Evolutionary conservation across 1,139 yeast species (phyloP).

Genomic region (Lodderomyces parapsilosis): DNA sequence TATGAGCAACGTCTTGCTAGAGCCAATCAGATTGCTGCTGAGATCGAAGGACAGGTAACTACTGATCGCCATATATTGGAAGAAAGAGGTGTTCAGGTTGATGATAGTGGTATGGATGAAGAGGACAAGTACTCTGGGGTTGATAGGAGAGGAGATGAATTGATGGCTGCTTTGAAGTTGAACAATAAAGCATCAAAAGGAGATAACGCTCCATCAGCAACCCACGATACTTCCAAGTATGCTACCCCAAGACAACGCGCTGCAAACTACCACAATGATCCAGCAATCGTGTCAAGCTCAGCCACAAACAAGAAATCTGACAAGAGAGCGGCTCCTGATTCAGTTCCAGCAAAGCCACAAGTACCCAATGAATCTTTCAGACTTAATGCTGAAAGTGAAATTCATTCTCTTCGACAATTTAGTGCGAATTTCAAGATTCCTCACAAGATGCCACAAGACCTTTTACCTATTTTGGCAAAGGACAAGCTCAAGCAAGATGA

Average conservation of each 20-base stretch:
- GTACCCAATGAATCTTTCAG: slow-evolving; percentile 41
- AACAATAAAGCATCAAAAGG: not conserved
- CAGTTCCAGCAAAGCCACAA: slow-evolving; percentile 37
- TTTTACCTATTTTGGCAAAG: slow-evolving; percentile 72
- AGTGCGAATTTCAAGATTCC: slow-evolving; percentile 82
- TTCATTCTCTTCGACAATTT: slow-evolving; percentile 78
- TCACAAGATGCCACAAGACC: slow-evolving; percentile 69
- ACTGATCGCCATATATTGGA: slow-evolving; percentile 84
- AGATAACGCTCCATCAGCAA: not conserved
- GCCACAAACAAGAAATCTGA: slow-evolving; percentile 22
- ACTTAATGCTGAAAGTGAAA: slow-evolving; percentile 61
- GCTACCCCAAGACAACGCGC: slow-evolving; percentile 68
- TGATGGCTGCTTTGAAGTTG: slow-evolving; percentile 56
- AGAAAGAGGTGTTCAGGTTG: slow-evolving; percentile 78
- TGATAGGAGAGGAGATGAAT: slow-evolving; percentile 58
- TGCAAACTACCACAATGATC: slow-evolving; percentile 67
- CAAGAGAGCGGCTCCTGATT: slow-evolving; percentile 23
- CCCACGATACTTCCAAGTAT: slow-evolving; percentile 35
- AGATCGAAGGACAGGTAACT: slow-evolving; percentile 69
- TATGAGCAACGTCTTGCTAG: slow-evolving; percentile 60
- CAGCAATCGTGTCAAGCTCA: slow-evolving; percentile 68
- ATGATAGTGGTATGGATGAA: slow-evolving; percentile 88
- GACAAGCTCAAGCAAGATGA: slow-evolving; percentile 66
- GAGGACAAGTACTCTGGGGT: slow-evolving; percentile 97
- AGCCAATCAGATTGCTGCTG: slow-evolving; percentile 80